phyloP scores from a whole-genome alignment of 2,329 filamentous ascomycete genomes.

The Periconia macrospinosa region DNA sequence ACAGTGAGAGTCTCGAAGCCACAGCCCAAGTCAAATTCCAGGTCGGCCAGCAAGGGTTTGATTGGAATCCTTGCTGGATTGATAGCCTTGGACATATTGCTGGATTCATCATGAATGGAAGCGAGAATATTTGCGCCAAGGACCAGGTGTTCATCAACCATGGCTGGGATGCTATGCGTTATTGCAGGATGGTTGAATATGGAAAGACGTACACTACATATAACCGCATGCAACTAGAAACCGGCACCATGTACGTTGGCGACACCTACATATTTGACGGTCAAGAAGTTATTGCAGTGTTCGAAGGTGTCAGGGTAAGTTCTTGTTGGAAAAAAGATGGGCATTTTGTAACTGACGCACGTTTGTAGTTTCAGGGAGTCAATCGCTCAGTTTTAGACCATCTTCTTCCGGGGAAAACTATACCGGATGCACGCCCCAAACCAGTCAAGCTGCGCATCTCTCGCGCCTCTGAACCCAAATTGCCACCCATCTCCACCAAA shows the following conservation, averaged over 20 bases:
- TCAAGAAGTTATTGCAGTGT: slow-evolving; percentile 8
- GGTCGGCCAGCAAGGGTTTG: slow-evolving; percentile 6
- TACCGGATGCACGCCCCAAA: no score
- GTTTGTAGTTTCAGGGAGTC: background rate
- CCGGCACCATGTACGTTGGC: slow-evolving; percentile 8
- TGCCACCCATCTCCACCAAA: no score
- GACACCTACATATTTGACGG: slow-evolving; percentile 14
- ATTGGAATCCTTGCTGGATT: slow-evolving; percentile 11
- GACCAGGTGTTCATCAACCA: slow-evolving; percentile 19
- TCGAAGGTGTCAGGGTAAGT: slow-evolving; percentile 5
- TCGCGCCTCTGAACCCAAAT: no score
- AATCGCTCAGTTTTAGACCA: background rate
- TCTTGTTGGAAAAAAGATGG: background rate
- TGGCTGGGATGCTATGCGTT: slow-evolving; percentile 19
- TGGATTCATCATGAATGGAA: slow-evolving; percentile 24
- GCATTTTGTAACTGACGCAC: background rate
- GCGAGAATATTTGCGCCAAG: slow-evolving; percentile 11
- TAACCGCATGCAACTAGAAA: slow-evolving; percentile 5
- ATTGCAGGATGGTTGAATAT: slow-evolving; percentile 5
- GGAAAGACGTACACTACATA: slow-evolving; percentile 14
- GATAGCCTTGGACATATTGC: slow-evolving; percentile 11
- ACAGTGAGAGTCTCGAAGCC: slow-evolving; percentile 17
- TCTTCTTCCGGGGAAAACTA: background rate
- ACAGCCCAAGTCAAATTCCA: slow-evolving; percentile 9
- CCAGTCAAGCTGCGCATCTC: no score